Evolutionary conservation across 2,329 filamentous ascomycete genomes (phyloP).

Genomic region (Onygena corvina): DNA sequence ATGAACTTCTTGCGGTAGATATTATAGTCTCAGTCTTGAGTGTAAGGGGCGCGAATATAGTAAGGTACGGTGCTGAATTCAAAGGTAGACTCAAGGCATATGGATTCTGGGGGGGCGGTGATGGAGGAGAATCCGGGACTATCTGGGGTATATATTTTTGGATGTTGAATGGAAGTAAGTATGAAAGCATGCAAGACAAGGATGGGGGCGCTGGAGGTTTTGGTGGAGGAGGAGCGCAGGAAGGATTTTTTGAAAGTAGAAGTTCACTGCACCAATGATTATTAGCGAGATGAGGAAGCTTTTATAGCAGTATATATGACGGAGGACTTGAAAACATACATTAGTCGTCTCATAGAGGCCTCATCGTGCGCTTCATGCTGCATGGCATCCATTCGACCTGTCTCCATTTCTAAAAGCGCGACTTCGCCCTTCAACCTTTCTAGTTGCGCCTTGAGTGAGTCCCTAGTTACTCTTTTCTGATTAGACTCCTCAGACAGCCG

Average conservation of each 20-base stretch:
- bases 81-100: conserved; percentile 42
- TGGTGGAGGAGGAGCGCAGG: conserved; percentile 18
- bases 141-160: conserved; percentile 16
- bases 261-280: conserved; percentile 22
- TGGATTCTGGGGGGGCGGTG: conserved; percentile 50
- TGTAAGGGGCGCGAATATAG: conserved; percentile 56
- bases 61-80: conserved; percentile 57
- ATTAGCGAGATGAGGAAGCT: conserved; percentile 15
- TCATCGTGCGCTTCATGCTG: conserved; percentile 25
- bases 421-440: conserved; percentile 48
- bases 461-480: conserved; percentile 42
- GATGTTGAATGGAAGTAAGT: conserved; percentile 31
- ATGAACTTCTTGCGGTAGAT: conserved; percentile 4
- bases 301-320: background rate
- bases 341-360: conserved; percentile 24
- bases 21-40: conserved; percentile 32
- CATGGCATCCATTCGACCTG: conserved; percentile 31
- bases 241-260: conserved; percentile 23
- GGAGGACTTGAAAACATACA: conserved; percentile 21
- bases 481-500: conserved; percentile 19
- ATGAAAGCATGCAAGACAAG: conserved; percentile 29
- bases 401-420: conserved; percentile 45
- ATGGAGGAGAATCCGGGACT: conserved; percentile 12
- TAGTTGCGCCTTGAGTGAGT: conserved; percentile 46
- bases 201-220: conserved; percentile 18